Percentiles rank a stretch among this genome's conserved stretches.
phyloP scores from a whole-genome alignment of 495 filamentous ascomycete genomes.

The Podospora comata region DNA sequence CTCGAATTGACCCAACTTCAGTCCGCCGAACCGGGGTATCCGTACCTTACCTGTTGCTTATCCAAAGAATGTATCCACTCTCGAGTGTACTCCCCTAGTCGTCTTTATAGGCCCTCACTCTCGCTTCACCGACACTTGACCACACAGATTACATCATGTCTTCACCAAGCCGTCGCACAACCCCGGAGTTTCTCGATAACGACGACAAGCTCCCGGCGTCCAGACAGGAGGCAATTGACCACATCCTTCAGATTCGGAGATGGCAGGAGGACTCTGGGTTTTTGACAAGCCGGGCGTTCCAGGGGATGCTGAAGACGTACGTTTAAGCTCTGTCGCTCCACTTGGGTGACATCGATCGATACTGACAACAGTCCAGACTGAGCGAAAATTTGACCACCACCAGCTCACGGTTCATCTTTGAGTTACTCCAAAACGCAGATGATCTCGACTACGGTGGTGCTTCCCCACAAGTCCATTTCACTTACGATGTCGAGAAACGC shows the following conservation, averaged over 20 bases:
- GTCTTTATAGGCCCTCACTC: too few species aligned
- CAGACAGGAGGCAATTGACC: background rate
- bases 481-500: background rate
- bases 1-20: too few species aligned
- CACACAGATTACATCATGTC: too few species aligned
- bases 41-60: too few species aligned
- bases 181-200: too few species aligned
- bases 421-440: conserved; percentile 1
- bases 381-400: background rate
- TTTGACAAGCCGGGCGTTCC: background rate
- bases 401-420: background rate
- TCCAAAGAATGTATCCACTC: too few species aligned
- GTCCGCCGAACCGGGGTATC: too few species aligned
- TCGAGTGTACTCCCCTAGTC: too few species aligned
- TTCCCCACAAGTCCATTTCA: background rate
- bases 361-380: background rate
- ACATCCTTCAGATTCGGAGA: conserved; percentile 2
- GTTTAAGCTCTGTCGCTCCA: background rate
- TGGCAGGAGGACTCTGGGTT: background rate
- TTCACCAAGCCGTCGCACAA: too few species aligned
- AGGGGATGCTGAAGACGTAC: background rate
- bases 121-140: too few species aligned
- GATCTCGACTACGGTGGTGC: background rate
- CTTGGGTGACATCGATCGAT: background rate
- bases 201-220: background rate